Conservation (phyloP, 257 asterid species). For the Handroanthus guayacan region DNA sequence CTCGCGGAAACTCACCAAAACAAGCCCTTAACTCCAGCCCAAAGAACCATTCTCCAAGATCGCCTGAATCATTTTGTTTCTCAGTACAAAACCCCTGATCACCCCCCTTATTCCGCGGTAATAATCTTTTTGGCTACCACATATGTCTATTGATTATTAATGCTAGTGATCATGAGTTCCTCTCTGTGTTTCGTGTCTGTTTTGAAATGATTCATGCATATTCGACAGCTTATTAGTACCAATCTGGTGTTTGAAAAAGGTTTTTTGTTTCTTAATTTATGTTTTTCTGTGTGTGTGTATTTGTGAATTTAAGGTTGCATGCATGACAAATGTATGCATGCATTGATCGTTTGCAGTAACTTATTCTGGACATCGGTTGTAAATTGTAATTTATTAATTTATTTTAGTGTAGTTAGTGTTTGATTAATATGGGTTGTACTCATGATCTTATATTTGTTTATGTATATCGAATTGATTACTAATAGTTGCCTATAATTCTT, state of each 20-base stretch:
- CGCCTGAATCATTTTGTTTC: constrained; percentile 39
- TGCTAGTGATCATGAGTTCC: not conserved
- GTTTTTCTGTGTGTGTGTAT: not conserved
- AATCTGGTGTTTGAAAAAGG: not conserved
- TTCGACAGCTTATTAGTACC: not conserved
- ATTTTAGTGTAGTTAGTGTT: constrained; percentile 4
- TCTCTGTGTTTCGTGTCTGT: not conserved
- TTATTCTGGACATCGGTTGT: not conserved
- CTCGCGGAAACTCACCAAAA: constrained; percentile 44
- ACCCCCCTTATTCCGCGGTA: constrained; percentile 65
- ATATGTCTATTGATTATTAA: not conserved
- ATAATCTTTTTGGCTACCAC: not conserved
- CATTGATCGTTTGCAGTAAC: not conserved
- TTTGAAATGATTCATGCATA: constrained; percentile 17
- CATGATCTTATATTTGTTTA: constrained; percentile 12
- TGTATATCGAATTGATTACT: not conserved
- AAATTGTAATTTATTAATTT: not conserved
- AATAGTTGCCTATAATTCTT: too few species aligned
- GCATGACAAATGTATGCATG: constrained; percentile 31
- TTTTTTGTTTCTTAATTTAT: not conserved
- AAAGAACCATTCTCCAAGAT: constrained; percentile 37
- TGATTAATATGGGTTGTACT: not conserved
- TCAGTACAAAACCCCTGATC: constrained; percentile 49
- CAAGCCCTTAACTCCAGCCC: constrained; percentile 38
- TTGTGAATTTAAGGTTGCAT: constrained; percentile 18